phyloP scores from a whole-genome alignment of 371 early-diverging fungal species.

The Apophysomyces trapeziformis region DNA sequence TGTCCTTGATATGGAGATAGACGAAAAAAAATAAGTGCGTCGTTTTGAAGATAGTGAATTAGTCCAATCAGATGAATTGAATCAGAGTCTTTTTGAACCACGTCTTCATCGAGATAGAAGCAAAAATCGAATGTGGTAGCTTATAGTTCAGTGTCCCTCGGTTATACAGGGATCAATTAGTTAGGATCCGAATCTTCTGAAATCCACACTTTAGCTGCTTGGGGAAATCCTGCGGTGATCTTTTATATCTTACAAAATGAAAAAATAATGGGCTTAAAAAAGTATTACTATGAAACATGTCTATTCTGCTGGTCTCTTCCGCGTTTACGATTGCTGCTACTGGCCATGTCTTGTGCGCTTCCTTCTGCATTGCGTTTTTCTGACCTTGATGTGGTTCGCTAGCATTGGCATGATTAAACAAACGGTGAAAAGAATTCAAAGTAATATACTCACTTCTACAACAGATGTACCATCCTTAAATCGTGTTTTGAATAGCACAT shows the following conservation, averaged over 20 bases:
- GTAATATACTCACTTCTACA: conserved; percentile 67
- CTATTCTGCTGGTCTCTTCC: not conserved
- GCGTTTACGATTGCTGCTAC: not conserved
- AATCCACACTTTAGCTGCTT: no score
- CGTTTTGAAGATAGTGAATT: no score
- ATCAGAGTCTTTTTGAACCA: no score
- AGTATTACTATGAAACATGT: not conserved
- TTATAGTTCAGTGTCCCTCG: no score
- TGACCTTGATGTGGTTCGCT: conserved; percentile 2
- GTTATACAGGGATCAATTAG: no score
- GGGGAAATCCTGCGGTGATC: no score
- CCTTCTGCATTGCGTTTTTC: not conserved
- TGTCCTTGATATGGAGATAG: not conserved
- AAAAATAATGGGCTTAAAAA: not conserved
- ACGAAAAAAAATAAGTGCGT: no score
- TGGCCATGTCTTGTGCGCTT: not conserved
- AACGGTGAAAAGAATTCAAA: not conserved
- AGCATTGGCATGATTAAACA: not conserved
- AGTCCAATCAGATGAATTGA: no score
- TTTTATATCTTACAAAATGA: not conserved
- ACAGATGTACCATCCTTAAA: conserved; percentile 97
- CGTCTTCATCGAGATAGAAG: no score
- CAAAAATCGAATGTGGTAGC: no score
- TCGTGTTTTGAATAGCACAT: conserved; percentile 95
- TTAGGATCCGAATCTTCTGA: no score